Evolutionary conservation across 257 asterid species (phyloP).

Genomic region (Pogostemon cablin): DNA sequence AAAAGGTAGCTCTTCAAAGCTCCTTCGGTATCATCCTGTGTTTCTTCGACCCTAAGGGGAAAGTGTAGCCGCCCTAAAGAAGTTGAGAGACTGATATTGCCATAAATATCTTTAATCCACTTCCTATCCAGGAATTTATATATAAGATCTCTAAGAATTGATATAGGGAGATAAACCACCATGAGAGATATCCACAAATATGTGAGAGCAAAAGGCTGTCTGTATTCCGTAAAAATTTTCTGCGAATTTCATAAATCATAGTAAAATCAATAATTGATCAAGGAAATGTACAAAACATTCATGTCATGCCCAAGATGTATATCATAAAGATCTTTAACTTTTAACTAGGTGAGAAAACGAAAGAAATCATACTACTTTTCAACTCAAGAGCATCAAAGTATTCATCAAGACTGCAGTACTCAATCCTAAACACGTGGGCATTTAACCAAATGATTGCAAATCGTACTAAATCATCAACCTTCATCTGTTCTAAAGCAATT

Average conservation of each 20-base stretch:
- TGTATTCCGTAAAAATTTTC: slow-evolving; percentile 69
- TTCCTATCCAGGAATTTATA: slow-evolving; percentile 37
- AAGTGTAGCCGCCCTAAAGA: slow-evolving; percentile 40
- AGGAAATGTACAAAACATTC: neutral
- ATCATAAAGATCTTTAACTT: neutral
- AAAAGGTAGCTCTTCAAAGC: slow-evolving; percentile 44
- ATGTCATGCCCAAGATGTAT: neutral
- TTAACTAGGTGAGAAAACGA: neutral
- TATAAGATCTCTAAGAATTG: slow-evolving; percentile 62
- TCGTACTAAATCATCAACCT: neutral
- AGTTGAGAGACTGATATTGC: slow-evolving; percentile 32
- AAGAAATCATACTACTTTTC: neutral
- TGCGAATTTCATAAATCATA: slow-evolving; percentile 34
- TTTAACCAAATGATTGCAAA: slow-evolving; percentile 21
- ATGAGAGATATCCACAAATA: slow-evolving; percentile 76
- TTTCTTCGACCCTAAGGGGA: slow-evolving; percentile 41
- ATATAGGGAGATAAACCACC: slow-evolving; percentile 74
- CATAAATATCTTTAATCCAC: slow-evolving; percentile 36
- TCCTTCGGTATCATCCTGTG: slow-evolving; percentile 41
- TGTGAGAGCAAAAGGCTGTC: slow-evolving; percentile 81
- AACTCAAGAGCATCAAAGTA: neutral
- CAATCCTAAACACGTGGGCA: neutral
- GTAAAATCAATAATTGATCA: neutral
- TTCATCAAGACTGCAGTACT: neutral
- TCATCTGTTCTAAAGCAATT: slow-evolving; percentile 1